Evolutionary conservation across 805 yeast genomes (phyloP), one percentile per base, ranked within the genome.

Genomic region (Novakomyces olei): DNA sequence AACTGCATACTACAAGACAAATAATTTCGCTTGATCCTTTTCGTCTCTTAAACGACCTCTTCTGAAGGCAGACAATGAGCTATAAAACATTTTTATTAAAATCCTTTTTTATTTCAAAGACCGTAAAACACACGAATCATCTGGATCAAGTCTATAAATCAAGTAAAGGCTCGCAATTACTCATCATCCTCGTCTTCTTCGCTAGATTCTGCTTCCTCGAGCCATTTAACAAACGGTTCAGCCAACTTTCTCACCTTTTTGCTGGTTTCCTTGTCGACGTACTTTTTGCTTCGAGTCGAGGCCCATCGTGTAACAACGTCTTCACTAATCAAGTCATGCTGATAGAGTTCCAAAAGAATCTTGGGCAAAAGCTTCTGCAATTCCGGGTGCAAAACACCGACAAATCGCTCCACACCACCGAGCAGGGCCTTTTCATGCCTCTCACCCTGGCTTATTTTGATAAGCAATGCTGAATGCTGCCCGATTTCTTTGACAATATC

Each of bases 181-280:
- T 51, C 56, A 16, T 45, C 44, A 7, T 40, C 44, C 8, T 51
- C 53, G 30, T 57, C 57, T 19, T 62, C 68, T 41, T 71, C 79
- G 30, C 69, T 74, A 42, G 69, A 77, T 41, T 65, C 64, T 38
- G 98, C 96, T 54, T 77, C 83, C 50, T 80, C 73, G 43, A 88
- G 68, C 98, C 98, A 88, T 43, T 75, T 71, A 41, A 88, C 60
- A 58, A 88, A 88, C 19, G 96, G 92, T 58, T 81, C 83, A 39
- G 95, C 95, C 29, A 94, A 88, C 57, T 72, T 78, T 57, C 94
- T 77, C 33, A 83, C 92, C 65, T 78, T 85, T 61, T 85, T 85
- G 34, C 91, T 74, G 22, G 71, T 64, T 30, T 80, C 92, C 60
- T 85, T 88, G 39, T 91, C 77, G 16, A 88, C 94, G 47, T 73